phyloP scores from a whole-genome alignment of 306 rosid genomes.

The Quercus parvula region DNA sequence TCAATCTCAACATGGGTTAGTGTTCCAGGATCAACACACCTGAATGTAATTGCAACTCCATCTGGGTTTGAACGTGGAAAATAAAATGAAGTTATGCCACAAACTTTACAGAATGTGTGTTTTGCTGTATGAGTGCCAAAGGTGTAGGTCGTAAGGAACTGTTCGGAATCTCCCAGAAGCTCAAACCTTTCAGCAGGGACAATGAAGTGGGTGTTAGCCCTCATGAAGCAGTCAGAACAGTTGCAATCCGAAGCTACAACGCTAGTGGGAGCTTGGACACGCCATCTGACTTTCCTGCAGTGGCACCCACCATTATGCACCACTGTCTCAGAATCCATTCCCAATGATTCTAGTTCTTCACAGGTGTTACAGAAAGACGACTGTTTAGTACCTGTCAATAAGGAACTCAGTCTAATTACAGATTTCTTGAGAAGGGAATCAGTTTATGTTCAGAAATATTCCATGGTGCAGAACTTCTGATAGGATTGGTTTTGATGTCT shows the following conservation, averaged over 20 bases:
- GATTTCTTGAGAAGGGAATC: neutral
- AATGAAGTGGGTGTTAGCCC: constrained; percentile 56
- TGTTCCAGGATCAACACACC: constrained; percentile 84
- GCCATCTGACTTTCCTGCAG: constrained; percentile 83
- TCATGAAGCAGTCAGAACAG: constrained; percentile 80
- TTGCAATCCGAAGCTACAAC: constrained; percentile 77
- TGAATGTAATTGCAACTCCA: constrained; percentile 68
- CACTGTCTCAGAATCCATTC: constrained; percentile 57
- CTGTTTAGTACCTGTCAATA: neutral
- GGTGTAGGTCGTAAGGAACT: constrained; percentile 67
- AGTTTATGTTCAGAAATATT: neutral
- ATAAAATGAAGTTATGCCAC: constrained; percentile 88
- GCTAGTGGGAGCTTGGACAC: constrained; percentile 48
- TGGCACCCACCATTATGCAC: constrained; percentile 85
- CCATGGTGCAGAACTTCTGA: neutral
- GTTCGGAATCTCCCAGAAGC: constrained; percentile 60
- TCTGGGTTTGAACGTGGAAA: constrained; percentile 83
- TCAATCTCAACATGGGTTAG: constrained; percentile 49
- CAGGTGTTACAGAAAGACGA: neutral
- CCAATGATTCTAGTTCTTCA: constrained; percentile 11
- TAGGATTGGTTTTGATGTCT: neutral
- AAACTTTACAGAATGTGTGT: constrained; percentile 76
- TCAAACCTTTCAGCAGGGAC: constrained; percentile 60
- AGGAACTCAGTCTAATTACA: no score
- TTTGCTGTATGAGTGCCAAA: constrained; percentile 82